phyloP scores from a whole-genome alignment of 2,329 filamentous ascomycete genomes.

The Alternaria sp. region DNA sequence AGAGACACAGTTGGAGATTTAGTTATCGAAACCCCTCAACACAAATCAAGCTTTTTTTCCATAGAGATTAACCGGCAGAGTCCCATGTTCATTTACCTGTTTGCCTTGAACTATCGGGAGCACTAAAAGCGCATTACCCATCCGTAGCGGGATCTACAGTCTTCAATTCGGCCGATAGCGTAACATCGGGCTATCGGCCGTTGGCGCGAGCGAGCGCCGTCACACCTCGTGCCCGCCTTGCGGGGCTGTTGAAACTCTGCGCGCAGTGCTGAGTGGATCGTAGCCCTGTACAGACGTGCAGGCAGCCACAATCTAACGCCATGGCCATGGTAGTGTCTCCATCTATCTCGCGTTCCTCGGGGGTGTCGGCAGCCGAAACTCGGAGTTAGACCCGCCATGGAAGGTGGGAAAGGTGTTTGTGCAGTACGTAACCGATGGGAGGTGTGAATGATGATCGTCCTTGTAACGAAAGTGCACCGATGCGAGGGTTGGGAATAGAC shows the following conservation, averaged over 20 bases:
- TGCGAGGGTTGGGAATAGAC: background rate
- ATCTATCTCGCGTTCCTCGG: background rate
- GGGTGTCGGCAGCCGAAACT: background rate
- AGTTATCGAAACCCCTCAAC: background rate
- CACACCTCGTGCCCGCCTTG: background rate
- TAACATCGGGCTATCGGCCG: constrained; percentile 9
- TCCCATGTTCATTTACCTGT: background rate
- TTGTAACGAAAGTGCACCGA: background rate
- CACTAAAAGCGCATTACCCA: background rate
- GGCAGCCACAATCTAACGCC: background rate
- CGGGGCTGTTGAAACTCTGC: background rate
- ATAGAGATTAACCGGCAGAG: background rate
- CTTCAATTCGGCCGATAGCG: background rate
- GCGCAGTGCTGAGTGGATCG: constrained; percentile 2
- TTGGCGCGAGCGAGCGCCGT: background rate
- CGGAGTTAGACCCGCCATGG: background rate
- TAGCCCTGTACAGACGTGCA: background rate
- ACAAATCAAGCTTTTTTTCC: background rate
- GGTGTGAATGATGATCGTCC: background rate
- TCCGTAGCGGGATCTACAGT: background rate
- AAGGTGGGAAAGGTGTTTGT: background rate
- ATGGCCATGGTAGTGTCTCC: background rate
- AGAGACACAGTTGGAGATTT: background rate
- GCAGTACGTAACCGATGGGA: constrained; percentile 2
- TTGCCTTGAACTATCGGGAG: background rate